Conservation (phyloP, 106 monocot genomes). For the Agapanthus africanus region DNA sequence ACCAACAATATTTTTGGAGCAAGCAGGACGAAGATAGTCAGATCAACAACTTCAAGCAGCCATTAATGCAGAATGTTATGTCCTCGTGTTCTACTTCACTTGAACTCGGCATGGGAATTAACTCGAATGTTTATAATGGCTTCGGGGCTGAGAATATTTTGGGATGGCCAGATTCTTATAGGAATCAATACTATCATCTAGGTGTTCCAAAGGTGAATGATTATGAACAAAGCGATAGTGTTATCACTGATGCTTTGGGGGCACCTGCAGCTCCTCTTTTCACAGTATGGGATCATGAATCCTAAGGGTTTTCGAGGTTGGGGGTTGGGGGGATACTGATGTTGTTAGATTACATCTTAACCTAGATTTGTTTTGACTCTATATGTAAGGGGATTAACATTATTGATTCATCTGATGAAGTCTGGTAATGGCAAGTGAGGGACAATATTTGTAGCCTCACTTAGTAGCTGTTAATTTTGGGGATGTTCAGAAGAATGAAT, state of each 20-base stretch:
- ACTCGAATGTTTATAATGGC: constrained; percentile 15
- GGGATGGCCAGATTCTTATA: constrained; percentile 14
- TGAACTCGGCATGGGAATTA: constrained; percentile 3
- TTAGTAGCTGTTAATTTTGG: constrained; percentile 18
- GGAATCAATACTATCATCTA: background rate
- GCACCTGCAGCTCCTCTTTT: constrained; percentile 29
- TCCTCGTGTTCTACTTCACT: constrained; percentile 12
- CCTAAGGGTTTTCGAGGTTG: background rate
- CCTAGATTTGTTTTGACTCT: background rate
- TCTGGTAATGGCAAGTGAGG: constrained; percentile 16
- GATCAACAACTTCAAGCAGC: too few species aligned
- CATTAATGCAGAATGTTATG: too few species aligned
- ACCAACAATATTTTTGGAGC: too few species aligned
- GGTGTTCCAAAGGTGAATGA: too few species aligned
- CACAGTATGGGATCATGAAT: constrained; percentile 45
- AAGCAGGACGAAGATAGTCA: too few species aligned
- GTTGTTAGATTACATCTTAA: constrained; percentile 1
- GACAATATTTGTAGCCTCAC: background rate
- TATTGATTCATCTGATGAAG: background rate
- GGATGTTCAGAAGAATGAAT: constrained; percentile 10
- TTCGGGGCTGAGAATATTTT: constrained; percentile 10
- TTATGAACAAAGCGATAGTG: too few species aligned
- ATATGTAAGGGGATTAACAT: constrained; percentile 1
- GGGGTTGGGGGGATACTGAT: background rate
- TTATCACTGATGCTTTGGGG: constrained; percentile 13